Conservation (phyloP, 2,329 filamentous ascomycete genomes). For the Phymatotrichopsis omnivora region DNA sequence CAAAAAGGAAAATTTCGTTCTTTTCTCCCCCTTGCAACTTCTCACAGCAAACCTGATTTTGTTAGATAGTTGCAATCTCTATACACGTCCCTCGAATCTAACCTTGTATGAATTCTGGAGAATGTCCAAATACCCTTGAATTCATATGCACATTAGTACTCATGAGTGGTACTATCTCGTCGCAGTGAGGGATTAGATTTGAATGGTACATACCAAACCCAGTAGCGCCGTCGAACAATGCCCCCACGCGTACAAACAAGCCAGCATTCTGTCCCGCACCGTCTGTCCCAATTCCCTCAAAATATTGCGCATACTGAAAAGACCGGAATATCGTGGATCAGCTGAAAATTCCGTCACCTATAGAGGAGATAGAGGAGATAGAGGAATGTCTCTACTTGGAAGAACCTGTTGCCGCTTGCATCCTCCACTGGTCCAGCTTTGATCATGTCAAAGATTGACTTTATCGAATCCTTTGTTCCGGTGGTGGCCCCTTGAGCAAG, state of each 20-base stretch:
- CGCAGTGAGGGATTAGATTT: not conserved
- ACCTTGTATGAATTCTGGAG: slow-evolving; percentile 13
- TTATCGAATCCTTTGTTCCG: slow-evolving; percentile 9
- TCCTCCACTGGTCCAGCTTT: slow-evolving; percentile 4
- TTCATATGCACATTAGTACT: not conserved
- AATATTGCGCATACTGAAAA: slow-evolving; percentile 10
- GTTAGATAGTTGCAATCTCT: not conserved
- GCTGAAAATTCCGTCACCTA: not conserved
- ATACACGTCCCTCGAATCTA: not conserved
- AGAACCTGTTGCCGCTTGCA: slow-evolving; percentile 1
- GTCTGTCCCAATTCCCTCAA: slow-evolving; percentile 16
- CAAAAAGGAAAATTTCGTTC: slow-evolving; percentile 19
- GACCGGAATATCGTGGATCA: not conserved
- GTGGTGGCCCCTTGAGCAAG: not conserved
- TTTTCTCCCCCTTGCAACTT: slow-evolving; percentile 4
- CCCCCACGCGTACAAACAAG: not conserved
- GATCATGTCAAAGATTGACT: slow-evolving; percentile 10
- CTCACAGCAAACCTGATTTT: slow-evolving; percentile 5
- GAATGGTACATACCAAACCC: slow-evolving; percentile 7
- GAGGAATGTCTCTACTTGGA: slow-evolving; percentile 1
- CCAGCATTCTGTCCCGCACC: not conserved
- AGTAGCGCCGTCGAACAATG: slow-evolving; percentile 13
- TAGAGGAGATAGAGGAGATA: not conserved
- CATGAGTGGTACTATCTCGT: not conserved
- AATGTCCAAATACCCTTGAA: slow-evolving; percentile 18